These are phyloP conservation scores for Ceratocystis papillata DNA, from an alignment of 2,329 filamentous ascomycete genomes.

Conservation along the genomic window DNA sequence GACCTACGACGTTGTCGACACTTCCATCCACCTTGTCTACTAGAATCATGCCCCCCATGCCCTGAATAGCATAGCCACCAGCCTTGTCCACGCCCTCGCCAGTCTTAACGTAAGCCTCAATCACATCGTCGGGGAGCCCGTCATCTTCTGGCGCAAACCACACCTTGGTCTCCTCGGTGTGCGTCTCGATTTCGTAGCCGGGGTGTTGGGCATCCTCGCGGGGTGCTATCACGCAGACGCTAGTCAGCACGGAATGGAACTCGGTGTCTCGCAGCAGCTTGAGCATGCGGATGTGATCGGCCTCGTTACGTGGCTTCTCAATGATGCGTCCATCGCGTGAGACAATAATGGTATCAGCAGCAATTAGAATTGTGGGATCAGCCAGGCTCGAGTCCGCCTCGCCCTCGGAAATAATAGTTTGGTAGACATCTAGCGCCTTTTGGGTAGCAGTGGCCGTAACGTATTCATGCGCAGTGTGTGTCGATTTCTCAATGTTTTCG, in stretches of 20 bases:
- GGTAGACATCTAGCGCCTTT: slow-evolving; percentile 68
- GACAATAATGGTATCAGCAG: slow-evolving; percentile 85
- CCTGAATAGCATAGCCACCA: slow-evolving; percentile 90
- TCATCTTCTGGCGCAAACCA: slow-evolving; percentile 59
- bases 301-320: slow-evolving; percentile 78
- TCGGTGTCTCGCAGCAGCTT: slow-evolving; percentile 66
- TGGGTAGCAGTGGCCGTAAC: slow-evolving; percentile 74
- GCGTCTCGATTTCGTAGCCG: slow-evolving; percentile 69
- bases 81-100: slow-evolving; percentile 93
- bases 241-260: slow-evolving; percentile 74
- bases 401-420: slow-evolving; percentile 36
- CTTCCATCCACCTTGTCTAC: slow-evolving; percentile 82
- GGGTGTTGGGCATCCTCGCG: slow-evolving; percentile 69
- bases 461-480: slow-evolving; percentile 75
- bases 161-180: slow-evolving; percentile 87
- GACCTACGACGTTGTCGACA: slow-evolving; percentile 86
- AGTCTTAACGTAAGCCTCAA: slow-evolving; percentile 67
- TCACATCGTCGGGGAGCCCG: slow-evolving; percentile 63
- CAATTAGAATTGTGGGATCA: slow-evolving; percentile 76
- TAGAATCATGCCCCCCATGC: slow-evolving; percentile 71
- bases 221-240: slow-evolving; percentile 73
- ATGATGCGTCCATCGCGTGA: slow-evolving; percentile 64
- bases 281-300: slow-evolving; percentile 75
- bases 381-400: slow-evolving; percentile 33
- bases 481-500: slow-evolving; percentile 71